phyloP scores from a whole-genome alignment of 2,329 filamentous ascomycete genomes.

The Aspergillus pseudoviridinutans region DNA sequence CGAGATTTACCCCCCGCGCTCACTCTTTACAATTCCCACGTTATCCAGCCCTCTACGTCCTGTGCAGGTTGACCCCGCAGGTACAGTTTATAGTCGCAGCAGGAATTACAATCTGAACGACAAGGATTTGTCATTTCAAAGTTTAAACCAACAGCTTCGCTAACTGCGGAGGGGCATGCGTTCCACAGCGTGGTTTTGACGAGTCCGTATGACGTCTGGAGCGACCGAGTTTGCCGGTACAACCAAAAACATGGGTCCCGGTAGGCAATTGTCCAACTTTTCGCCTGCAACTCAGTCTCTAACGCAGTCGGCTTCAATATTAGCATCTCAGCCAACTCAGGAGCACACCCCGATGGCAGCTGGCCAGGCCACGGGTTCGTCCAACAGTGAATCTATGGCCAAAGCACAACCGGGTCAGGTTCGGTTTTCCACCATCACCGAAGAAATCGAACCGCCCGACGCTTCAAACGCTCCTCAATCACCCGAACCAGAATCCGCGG shows the following conservation, averaged over 20 bases:
- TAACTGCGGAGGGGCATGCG: constrained; percentile 31
- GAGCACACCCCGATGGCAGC: constrained; percentile 19
- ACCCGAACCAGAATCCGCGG: constrained; percentile 11
- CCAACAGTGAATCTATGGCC: constrained; percentile 26
- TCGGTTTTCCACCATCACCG: constrained; percentile 66
- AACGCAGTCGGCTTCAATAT: constrained; percentile 2
- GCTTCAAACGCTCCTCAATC: constrained; percentile 20
- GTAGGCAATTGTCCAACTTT: constrained; percentile 24
- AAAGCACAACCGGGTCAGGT: constrained; percentile 45
- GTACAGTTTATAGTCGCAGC: neutral
- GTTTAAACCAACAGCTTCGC: neutral
- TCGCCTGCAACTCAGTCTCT: constrained; percentile 1
- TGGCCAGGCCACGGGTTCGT: constrained; percentile 19
- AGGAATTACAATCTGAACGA: neutral
- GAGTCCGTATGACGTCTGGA: constrained; percentile 35
- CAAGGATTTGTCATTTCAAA: neutral
- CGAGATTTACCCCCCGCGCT: constrained; percentile 15
- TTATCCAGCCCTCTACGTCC: neutral
- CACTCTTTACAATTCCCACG: constrained; percentile 1
- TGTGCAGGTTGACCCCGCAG: neutral
- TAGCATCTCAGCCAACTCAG: constrained; percentile 18
- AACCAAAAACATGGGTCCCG: constrained; percentile 23
- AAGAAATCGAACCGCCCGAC: constrained; percentile 61
- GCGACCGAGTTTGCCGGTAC: constrained; percentile 24
- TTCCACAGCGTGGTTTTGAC: constrained; percentile 25